Percentiles rank a stretch among this genome's conserved stretches.
These are phyloP conservation scores for Zasmidium angulare DNA, from an alignment of 2,329 filamentous ascomycete genomes.

Conservation along the genomic window DNA sequence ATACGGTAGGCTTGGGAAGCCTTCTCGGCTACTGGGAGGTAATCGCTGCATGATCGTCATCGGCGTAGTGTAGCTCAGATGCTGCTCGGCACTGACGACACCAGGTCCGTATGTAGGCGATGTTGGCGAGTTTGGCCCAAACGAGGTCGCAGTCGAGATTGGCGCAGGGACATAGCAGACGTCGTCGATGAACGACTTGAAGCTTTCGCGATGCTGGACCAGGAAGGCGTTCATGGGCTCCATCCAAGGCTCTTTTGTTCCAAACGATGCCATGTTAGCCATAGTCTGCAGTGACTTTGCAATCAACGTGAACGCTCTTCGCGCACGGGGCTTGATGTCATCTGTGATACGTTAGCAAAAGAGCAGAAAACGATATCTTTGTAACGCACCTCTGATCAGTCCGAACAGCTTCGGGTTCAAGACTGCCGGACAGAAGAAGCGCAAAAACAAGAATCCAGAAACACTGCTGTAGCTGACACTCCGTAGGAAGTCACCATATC, in stretches of 20 bases:
- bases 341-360: conserved; percentile 51
- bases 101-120: conserved; percentile 28
- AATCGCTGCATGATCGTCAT: conserved; percentile 84
- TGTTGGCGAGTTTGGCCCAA: conserved; percentile 42
- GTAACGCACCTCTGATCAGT: conserved; percentile 66
- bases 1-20: conserved; percentile 89
- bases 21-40: conserved; percentile 78
- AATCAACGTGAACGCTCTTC: conserved; percentile 86
- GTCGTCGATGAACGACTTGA: conserved; percentile 83
- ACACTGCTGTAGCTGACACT: conserved; percentile 92
- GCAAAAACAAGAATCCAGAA: conserved; percentile 88
- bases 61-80: conserved; percentile 74
- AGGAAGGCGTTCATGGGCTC: conserved; percentile 95
- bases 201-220: conserved; percentile 69
- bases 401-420: conserved; percentile 93
- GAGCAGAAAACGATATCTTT: neutral
- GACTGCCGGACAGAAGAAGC: conserved; percentile 95
- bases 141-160: conserved; percentile 49
- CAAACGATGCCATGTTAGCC: conserved; percentile 86
- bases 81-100: conserved; percentile 32
- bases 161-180: conserved; percentile 81
- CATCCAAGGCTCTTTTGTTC: conserved; percentile 98
- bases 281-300: conserved; percentile 90
- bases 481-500: conserved; percentile 87
- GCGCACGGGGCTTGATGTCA: conserved; percentile 77